Conservation (phyloP, 2,329 filamentous ascomycete genomes). For the Xylariaceae sp. region DNA sequence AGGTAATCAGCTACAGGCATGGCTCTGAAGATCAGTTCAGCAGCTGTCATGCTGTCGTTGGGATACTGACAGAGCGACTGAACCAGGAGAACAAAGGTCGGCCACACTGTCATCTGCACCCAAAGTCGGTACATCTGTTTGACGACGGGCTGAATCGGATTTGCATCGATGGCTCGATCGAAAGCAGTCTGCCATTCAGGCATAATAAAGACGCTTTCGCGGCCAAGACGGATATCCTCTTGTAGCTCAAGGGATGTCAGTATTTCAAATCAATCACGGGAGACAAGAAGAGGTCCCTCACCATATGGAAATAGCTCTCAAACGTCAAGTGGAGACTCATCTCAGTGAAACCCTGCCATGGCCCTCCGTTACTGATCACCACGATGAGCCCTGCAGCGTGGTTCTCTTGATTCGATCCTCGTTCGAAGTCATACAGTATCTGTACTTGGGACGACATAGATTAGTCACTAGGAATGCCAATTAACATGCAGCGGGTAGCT, state of each 20-base stretch:
- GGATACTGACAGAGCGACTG: constrained; percentile 15
- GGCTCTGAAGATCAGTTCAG: constrained; percentile 17
- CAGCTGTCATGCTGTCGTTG: constrained; percentile 18
- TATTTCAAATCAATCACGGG: background rate
- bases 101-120: constrained; percentile 23
- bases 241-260: constrained; percentile 20
- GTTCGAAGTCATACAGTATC: constrained; percentile 22
- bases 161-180: constrained; percentile 15
- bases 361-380: constrained; percentile 20
- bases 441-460: constrained; percentile 2
- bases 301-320: constrained; percentile 25
- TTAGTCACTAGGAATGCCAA: background rate
- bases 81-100: constrained; percentile 19
- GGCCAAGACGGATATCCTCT: constrained; percentile 22
- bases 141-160: constrained; percentile 9
- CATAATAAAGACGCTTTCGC: constrained; percentile 21
- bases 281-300: constrained; percentile 5
- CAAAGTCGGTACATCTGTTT: constrained; percentile 21
- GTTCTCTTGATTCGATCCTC: constrained; percentile 23
- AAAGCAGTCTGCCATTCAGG: constrained; percentile 20
- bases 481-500: background rate
- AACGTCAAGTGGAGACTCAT: constrained; percentile 23
- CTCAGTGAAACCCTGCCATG: constrained; percentile 17
- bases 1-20: constrained; percentile 16
- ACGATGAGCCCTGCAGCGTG: constrained; percentile 24